A percentile compares a stretch with the other conserved stretches of the same genome.
phyloP scores from a whole-genome alignment of 768 basidiomycete genomes.

The Boletus vermiculosoides region DNA sequence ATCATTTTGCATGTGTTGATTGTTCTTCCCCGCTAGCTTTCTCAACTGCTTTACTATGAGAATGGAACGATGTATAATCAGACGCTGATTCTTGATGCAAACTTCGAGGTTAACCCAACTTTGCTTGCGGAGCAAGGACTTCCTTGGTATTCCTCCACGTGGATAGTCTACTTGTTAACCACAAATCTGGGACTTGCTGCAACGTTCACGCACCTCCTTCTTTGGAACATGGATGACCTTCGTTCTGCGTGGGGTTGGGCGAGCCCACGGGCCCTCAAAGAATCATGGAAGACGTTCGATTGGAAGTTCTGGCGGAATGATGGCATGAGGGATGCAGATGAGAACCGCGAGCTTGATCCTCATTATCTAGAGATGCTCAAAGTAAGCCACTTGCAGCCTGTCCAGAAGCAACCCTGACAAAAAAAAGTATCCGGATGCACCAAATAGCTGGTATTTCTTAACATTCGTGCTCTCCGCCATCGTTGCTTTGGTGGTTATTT shows the following conservation, averaged over 20 bases:
- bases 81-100: conserved; percentile 49
- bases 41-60: conserved; percentile 49
- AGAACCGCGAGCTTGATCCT: conserved; percentile 47
- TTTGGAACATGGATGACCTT: conserved; percentile 55
- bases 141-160: conserved; percentile 30
- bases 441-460: conserved; percentile 35
- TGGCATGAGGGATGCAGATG: conserved; percentile 26
- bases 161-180: conserved; percentile 21
- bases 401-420: conserved; percentile 3
- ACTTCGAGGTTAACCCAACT: conserved; percentile 48
- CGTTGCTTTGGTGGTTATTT: conserved; percentile 54
- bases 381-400: conserved; percentile 26
- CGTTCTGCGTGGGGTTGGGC: conserved; percentile 47
- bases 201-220: conserved; percentile 48
- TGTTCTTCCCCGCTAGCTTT: conserved; percentile 31
- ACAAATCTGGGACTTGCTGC: conserved; percentile 39
- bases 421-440: conserved; percentile 36
- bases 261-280: conserved; percentile 27
- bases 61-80: conserved; percentile 57
- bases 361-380: conserved; percentile 53
- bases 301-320: conserved; percentile 38
- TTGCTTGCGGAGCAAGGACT: conserved; percentile 44
- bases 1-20: background rate
- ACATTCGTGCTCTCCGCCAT: conserved; percentile 34
- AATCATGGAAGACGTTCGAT: conserved; percentile 31